Evolutionary conservation across 2,329 filamentous ascomycete species (phyloP), one percentile per base, ranked within the genome.

Genomic region (Elsinoe batatas): DNA sequence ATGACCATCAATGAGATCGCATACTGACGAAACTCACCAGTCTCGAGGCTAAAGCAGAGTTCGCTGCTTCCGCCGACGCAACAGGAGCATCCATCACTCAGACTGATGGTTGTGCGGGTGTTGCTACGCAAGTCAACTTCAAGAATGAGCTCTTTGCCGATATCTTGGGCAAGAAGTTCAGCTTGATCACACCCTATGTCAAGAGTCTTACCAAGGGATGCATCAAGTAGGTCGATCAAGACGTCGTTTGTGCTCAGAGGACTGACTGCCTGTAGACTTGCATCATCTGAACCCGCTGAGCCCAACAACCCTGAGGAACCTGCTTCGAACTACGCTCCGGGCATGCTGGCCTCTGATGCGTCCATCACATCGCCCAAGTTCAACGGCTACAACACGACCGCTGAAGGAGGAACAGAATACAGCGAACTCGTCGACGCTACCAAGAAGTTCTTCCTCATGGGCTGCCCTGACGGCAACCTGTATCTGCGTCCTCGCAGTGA

Each of bases 381-480:
- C n/a, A 13, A 18, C 32, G 54, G 54, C 4, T 56, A 56, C 46
- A 47, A 56, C 36, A 49, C 43, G 5, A 56, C 54, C 32, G 22
- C 42, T 7, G 15, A 42, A 10, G 35, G 59, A 50, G 59, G 59
- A 40, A 62, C 60, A 44, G 60, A 61, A 20, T 63, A 61, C 47
- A 57, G 60, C 3, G 58, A 62, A 0, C 58, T 67, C 5, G 49
- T 64, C 17, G 62, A 63, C 53, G 54, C 60, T 3, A 22, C 17
- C 5, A 54, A 35, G 13, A 59, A 56, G 11, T 60, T 57, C 57
- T 62, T 64, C 53, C 38, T 71, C 30, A 51, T 65, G n/a, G 62
- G 64, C 2, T 71, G 68, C 64, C 60, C 58, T 58, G 64, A 69
- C 58, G 67, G 67, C 56, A 70, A 69, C 59, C n/a, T 69, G n/a